Evolutionary conservation across 2,329 filamentous ascomycete species (phyloP), one percentile per base, ranked within the genome.

Genomic region (Bipolaris victoriae): DNA sequence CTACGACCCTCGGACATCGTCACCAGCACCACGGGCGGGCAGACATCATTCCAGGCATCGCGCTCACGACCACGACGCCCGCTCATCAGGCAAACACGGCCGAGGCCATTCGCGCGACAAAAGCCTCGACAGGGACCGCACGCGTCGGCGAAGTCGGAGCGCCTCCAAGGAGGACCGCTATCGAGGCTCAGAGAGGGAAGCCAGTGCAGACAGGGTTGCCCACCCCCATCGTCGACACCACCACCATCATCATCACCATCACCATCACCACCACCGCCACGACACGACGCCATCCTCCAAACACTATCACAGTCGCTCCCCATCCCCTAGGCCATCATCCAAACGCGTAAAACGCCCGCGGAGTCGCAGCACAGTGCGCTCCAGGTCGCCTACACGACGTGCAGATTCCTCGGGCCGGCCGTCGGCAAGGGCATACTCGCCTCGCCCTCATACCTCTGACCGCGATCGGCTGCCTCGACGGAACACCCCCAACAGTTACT

Each of bases 241-340:
- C 63, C 63, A 69, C 55, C 66, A 26, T 9, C 26, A 26, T 9
- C 26, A 26, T 26, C 26, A 68, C 52, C 70, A 67, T 66, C 70
- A 70, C 64, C 71, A 75, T 63, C 65, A 67, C 54, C 60, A 63
- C 62, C 71, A 70, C 67, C 68, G 64, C 41, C 69, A 66, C 66
- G 70, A 76, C 61, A 70, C 71, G 29, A 73, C 74, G 13, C 70
- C 75, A 71, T 73, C 75, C 29, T 64, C 73, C 15, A 78, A 77
- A 64, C 77, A 73, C 53, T 73, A 71, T 48, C 74, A 72, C 62
- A 78, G 69, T 57, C 69, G 68, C 52, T 77, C 73, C 29, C 66
- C 75, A 67, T 76, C 75, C 52, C 63, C 72, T 20, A 66, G 66
- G 43, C 69, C 71, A 55, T 70, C 68, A 4, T 60, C 67, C 57